phyloP scores from a whole-genome alignment of 345 rosid species.

The Trapa bicornis region DNA sequence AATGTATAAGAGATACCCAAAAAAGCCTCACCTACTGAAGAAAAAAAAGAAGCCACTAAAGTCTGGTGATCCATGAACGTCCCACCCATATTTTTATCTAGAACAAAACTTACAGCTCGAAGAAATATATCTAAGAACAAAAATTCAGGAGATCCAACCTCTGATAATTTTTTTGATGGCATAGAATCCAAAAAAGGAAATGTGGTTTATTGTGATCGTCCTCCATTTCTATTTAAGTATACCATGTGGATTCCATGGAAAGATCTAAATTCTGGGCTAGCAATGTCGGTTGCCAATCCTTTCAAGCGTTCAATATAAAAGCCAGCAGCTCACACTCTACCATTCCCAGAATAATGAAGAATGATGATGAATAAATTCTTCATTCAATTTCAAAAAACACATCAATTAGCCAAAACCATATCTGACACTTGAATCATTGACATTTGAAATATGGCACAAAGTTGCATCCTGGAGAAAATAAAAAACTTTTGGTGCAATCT shows the following conservation, averaged over 20 bases:
- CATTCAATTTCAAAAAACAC: not conserved
- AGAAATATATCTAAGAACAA: not conserved
- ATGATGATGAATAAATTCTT: not conserved
- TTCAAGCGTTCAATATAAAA: not conserved
- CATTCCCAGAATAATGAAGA: not conserved
- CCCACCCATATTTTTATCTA: not conserved
- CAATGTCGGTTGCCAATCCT: not conserved
- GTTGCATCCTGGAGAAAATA: not conserved
- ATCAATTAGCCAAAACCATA: not conserved
- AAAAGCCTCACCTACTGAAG: too few species aligned
- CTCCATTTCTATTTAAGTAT: not conserved
- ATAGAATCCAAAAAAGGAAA: not conserved
- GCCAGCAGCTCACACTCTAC: not conserved
- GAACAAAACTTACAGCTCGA: not conserved
- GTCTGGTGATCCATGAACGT: not conserved
- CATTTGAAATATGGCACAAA: not conserved
- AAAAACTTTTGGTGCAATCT: not conserved
- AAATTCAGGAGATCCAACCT: not conserved
- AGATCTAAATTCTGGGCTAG: not conserved
- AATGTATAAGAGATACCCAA: not conserved
- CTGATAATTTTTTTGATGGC: too few species aligned
- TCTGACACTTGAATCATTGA: not conserved
- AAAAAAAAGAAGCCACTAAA: too few species aligned
- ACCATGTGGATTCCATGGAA: not conserved
- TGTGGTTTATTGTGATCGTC: not conserved